A percentile compares a stretch with the other conserved stretches of the same genome.
Evolutionary conservation across 331 rosid genomes (phyloP).

Genomic region (Quercus phellos): DNA sequence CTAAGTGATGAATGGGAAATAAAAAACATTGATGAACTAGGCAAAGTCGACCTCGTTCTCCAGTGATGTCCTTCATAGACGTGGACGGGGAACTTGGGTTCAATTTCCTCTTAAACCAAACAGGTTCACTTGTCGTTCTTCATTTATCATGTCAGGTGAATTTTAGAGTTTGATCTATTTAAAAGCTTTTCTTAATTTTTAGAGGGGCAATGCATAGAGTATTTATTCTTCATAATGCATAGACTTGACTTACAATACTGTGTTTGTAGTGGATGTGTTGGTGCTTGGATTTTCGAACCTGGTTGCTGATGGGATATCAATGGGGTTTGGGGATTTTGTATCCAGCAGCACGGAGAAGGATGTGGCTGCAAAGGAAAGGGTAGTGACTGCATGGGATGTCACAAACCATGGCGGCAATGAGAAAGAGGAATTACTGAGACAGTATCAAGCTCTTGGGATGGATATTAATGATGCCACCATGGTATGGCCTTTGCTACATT

Average conservation of each 20-base stretch:
- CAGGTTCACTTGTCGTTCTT: too few relatives aligned
- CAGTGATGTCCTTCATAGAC: too few relatives aligned
- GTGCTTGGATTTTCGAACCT: slow-evolving; percentile 73
- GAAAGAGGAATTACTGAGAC: slow-evolving; percentile 27
- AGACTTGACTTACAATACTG: neutral
- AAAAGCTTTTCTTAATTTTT: neutral
- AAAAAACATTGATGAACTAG: too few relatives aligned
- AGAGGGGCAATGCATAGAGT: neutral
- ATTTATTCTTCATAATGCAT: too few relatives aligned
- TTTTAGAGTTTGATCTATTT: too few relatives aligned
- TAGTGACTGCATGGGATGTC: slow-evolving; percentile 52
- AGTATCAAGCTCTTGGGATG: slow-evolving; percentile 58
- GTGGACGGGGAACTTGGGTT: too few relatives aligned
- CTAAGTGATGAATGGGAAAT: too few relatives aligned
- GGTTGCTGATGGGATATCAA: slow-evolving; percentile 71
- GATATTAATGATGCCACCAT: slow-evolving; percentile 39
- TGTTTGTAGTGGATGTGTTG: slow-evolving; percentile 39
- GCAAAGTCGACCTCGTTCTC: too few relatives aligned
- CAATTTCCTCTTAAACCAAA: too few relatives aligned
- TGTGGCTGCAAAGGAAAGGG: slow-evolving; percentile 32
- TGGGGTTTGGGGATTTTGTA: slow-evolving; percentile 59
- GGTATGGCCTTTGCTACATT: slow-evolving; percentile 16
- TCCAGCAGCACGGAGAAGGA: slow-evolving; percentile 45
- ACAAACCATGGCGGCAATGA: slow-evolving; percentile 25
- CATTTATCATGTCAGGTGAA: too few relatives aligned